Evolutionary conservation across 495 filamentous ascomycete genomes (phyloP), one percentile per base, ranked within the genome.

Genomic region (Penicillium subrubescens): DNA sequence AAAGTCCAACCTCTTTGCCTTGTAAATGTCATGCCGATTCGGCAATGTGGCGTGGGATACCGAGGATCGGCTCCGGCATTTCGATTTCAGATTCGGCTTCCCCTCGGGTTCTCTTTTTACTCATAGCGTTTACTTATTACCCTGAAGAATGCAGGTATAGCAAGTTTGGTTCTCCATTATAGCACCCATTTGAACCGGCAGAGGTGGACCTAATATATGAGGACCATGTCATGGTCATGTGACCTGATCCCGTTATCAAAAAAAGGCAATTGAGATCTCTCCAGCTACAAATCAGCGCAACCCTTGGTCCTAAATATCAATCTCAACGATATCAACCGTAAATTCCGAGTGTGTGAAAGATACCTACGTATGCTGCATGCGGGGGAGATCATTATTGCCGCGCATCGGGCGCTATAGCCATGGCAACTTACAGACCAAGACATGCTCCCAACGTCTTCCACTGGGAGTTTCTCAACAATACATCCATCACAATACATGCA

Each of bases 331-430:
- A 33, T 33, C 31, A 5, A 33, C 7, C 7, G 15, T 35, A 33
- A 37, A 37, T 2, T 23, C 34, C 25, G 31, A 19, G 23, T n/a
- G 29, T 56, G 48, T 27, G 15, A 25, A 52, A 27, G 27, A 25
- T 1, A 5, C 12, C 21, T 39, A 11, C 51, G n/a, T 23, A 58
- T 58, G 56, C 56, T 58, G 34, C 23, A 62, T 62, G 60, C 39
- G 56, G 50, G 41, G 52, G 8, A 62, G 8, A 56, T 62, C 10
- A 35, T 19, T 19, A 29, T 52, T 44, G 23, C 11, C 14, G 29
- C 60, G 60, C 33, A 19, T 34, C 31, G 35, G 35, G 51, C 60
- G 51, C 60, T 31, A 52, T 56, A 23, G 1, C 31, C 37, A 25
- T 44, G n/a, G 6, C 43, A 21, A 34, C 4, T 11, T 48, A 19